A percentile compares a stretch with the other conserved stretches of the same genome.
These are phyloP conservation scores for Astathelohania contejeani DNA, from an alignment of 371 early-diverging fungal genomes.

Conservation along the genomic window DNA sequence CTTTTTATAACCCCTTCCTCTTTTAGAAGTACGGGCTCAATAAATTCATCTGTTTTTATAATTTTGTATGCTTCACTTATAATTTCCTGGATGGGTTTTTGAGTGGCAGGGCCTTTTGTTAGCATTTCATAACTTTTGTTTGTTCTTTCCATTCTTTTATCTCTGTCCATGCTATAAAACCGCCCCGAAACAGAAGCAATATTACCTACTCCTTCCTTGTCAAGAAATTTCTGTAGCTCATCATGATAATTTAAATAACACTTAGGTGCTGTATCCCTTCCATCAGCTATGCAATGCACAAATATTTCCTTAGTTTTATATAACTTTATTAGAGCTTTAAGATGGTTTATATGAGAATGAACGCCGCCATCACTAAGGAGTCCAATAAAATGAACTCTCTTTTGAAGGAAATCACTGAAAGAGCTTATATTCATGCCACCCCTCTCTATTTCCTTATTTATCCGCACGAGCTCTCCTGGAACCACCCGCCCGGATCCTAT, in stretches of 20 bases:
- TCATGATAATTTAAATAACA: conserved; percentile 54
- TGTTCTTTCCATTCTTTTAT: conserved; percentile 92
- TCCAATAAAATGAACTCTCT: conserved; percentile 72
- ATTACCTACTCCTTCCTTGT: conserved; percentile 56
- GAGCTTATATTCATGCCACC: conserved; percentile 12
- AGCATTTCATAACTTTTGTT: conserved; percentile 67
- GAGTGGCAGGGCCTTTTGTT: background rate
- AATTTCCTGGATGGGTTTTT: conserved; percentile 4
- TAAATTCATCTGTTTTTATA: conserved; percentile 75
- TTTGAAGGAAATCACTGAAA: conserved; percentile 57
- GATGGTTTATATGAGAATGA: conserved; percentile 86
- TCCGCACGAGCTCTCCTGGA: conserved; percentile 61
- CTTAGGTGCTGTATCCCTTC: conserved; percentile 85
- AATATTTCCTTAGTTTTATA: conserved; percentile 71
- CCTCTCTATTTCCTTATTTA: conserved; percentile 30
- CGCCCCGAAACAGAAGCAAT: conserved; percentile 81
- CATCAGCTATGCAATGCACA: conserved; percentile 93
- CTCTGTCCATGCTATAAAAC: conserved; percentile 99
- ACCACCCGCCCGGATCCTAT: conserved; percentile 96
- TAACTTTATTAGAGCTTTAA: conserved; percentile 62
- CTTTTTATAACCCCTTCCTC: conserved; percentile 57
- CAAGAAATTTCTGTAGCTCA: conserved; percentile 39
- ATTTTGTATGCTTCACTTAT: conserved; percentile 10
- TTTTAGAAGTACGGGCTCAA: conserved; percentile 74
- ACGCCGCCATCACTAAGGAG: conserved; percentile 91